Percentiles rank a stretch among this genome's conserved stretches.
These are phyloP conservation scores for Penicillium sp. DNA, from an alignment of 2,329 filamentous ascomycete genomes.

Conservation along the genomic window DNA sequence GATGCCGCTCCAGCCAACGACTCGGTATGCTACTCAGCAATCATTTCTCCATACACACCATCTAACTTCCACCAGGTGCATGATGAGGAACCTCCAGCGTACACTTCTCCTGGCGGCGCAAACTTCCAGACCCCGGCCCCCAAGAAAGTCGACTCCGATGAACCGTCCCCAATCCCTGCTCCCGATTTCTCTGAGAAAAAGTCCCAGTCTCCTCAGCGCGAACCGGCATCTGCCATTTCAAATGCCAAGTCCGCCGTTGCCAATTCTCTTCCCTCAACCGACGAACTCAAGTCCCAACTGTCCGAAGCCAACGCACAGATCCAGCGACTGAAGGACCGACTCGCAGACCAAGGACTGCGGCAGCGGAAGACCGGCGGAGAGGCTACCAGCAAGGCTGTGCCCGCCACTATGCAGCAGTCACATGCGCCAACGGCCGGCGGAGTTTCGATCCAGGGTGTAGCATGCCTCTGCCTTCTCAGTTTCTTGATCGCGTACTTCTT, in stretches of 20 bases:
- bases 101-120: constrained; percentile 54
- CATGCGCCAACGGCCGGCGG: constrained; percentile 61
- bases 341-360: constrained; percentile 66
- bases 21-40: constrained; percentile 26
- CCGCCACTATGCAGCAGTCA: constrained; percentile 53
- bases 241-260: constrained; percentile 48
- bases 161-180: constrained; percentile 32
- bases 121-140: constrained; percentile 46
- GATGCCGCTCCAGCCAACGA: constrained; percentile 47
- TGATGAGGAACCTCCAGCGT: constrained; percentile 51
- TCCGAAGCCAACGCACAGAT: constrained; percentile 73
- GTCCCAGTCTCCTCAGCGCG: constrained; percentile 40
- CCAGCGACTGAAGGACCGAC: constrained; percentile 61
- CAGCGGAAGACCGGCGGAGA: constrained; percentile 69
- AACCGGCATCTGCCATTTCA: constrained; percentile 30
- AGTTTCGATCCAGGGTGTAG: constrained; percentile 82
- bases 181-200: constrained; percentile 37
- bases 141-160: constrained; percentile 37
- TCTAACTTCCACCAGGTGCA: constrained; percentile 20
- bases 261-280: constrained; percentile 48
- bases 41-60: neutral
- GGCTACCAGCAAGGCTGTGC: constrained; percentile 48
- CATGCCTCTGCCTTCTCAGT: constrained; percentile 78
- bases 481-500: constrained; percentile 96
- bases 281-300: constrained; percentile 71